Evolutionary conservation across 345 rosid species (phyloP), one percentile per base, ranked within the genome.

Genomic region (Aquilaria yunnanensis): DNA sequence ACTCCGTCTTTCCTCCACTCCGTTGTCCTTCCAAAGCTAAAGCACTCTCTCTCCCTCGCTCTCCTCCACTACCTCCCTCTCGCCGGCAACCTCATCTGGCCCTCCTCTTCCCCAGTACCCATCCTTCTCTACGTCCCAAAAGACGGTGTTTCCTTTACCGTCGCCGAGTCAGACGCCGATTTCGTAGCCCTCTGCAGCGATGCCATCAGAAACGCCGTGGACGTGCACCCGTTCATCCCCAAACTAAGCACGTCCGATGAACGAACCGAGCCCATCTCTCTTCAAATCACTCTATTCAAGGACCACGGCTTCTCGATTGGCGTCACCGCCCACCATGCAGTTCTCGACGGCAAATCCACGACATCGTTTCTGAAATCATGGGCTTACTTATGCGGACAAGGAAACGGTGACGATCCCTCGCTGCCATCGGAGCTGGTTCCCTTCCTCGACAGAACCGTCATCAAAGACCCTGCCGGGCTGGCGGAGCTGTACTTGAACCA

Each of bases 31-130:
- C 80, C 80, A 0, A 71, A 61, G 5, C 80, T 81, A 60, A 75
- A 70, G 29, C 51, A 52, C 46, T 75, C 75, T 48, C 78, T 72
- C 3, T 75, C 80, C 1, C 61, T 61, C 7, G 13, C 72, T 3
- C 85, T 83, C 66, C 37, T 58, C 12, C 75, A 73, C 65, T 75
- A 66, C 64, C 81, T 69, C 56, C 84, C 81, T 14, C 58, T 77
- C 41, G 72, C 81, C 3, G 82, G 84, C 0, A 51, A 66, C 62
- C 63, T 83, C 64, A 10, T 34, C 1, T 73, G 75, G 82, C 63
- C 73, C 2, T 10, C 65, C 2, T 29, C 9, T 13, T 57, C 72
- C 10, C 30, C 51, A 0, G 70, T 68, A 32, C 79, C 82, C n/a
- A 0, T 33, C 57, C 62, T 77, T 51, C 8, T 53, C n/a, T 76